phyloP scores from a whole-genome alignment of 2,329 filamentous ascomycete genomes.

The Trichophaea hybrida region DNA sequence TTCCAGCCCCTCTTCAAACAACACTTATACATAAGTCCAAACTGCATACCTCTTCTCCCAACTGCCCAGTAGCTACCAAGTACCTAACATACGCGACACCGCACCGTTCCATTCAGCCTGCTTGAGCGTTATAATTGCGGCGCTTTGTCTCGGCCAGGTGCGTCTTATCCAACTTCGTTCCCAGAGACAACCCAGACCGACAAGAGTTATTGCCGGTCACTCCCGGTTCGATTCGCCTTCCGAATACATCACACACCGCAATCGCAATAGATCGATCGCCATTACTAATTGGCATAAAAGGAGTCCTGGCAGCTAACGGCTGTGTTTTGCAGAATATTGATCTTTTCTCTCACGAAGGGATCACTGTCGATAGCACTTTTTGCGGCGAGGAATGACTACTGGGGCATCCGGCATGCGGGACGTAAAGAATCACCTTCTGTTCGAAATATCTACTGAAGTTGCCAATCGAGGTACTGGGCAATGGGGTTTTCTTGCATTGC shows the following conservation, averaged over 20 bases:
- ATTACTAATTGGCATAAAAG: background rate
- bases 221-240: background rate
- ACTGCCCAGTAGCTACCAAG: background rate
- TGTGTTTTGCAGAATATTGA: background rate
- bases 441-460: slow-evolving; percentile 93
- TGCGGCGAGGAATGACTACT: background rate
- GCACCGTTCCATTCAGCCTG: too few relatives aligned
- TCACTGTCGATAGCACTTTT: slow-evolving; percentile 3
- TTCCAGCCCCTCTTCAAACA: background rate
- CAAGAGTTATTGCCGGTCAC: too few relatives aligned
- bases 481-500: background rate
- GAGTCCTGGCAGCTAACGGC: background rate
- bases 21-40: background rate
- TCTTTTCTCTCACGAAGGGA: background rate
- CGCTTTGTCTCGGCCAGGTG: too few relatives aligned
- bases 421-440: slow-evolving; percentile 89
- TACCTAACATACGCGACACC: too few relatives aligned
- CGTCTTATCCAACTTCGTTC: too few relatives aligned
- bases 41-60: background rate
- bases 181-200: too few relatives aligned
- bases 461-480: slow-evolving; percentile 65
- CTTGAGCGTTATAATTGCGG: too few relatives aligned
- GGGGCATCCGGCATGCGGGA: slow-evolving; percentile 37
- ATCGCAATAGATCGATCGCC: background rate
- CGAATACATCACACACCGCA: background rate